Base-by-base conservation (phyloP, 768 basidiomycete species). In the Gymnopilus junonius region DNA sequence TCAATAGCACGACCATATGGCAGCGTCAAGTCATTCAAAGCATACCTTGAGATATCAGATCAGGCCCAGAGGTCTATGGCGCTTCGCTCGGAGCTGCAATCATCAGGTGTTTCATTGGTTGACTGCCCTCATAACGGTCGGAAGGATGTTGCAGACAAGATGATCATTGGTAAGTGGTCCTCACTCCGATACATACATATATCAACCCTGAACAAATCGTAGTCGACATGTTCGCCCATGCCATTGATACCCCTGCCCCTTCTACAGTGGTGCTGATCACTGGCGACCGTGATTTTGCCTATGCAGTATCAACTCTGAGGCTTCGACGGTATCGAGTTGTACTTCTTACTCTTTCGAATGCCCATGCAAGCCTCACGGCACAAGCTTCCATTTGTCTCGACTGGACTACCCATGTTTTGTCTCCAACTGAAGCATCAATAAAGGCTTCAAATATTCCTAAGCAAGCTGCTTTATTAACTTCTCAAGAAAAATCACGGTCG, bases 341-440 rank as follows among this genome's bases (percentile, higher is more conserved):
- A 1, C 62, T 82, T 20, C 63, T 80, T 17, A 77, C 79, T 50
- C 80, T 81, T 2, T 70, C 75, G 7, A 74, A 73, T 45, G 69
- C 73, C 3, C 75, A 78, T 59, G 62, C 68, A 21, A 80, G 72
- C 58, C 75, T 85, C 42, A 79, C 76, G 56, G 74, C 74, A 27
- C 85, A 86, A 63, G 85, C 86, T 1, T 79, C 82, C 1, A 69
- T 73, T 1, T 79, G 80, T 59, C 69, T 82, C 34, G 79, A 83
- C 48, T 87, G 85, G 86, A 70, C 73, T 23, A 66, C 69, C 23
- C 78, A 79, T 29, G 67, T 84, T 43, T 67, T 84, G 10, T 75
- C 61, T 48, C 32, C 63, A 32, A 23, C 31, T 31, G 58, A 58
- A n/a, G 34, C 34, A 23, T 25, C 42, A 37, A 31, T 17, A 21